A percentile compares a stretch with the other conserved stretches of the same genome.
These are phyloP conservation scores for Leishmania arabica DNA, from an alignment of 208 protist species.

Conservation along the genomic window DNA sequence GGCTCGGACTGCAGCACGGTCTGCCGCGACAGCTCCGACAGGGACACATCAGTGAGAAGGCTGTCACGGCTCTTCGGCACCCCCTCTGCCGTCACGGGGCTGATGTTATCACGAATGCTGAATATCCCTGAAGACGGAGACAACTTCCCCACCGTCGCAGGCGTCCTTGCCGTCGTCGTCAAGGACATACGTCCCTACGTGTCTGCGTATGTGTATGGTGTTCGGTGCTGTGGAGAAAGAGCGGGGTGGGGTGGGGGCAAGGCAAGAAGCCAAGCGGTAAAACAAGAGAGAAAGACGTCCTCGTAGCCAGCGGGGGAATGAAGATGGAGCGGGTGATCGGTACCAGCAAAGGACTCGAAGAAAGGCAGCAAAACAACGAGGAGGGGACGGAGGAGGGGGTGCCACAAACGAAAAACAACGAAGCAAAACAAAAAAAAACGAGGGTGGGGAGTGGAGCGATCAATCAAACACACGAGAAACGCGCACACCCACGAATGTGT, in stretches of 20 bases:
- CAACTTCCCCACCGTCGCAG: not conserved
- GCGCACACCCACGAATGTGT: not conserved
- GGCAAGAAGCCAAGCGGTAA: not conserved
- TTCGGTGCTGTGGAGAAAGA: not conserved
- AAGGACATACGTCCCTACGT: not conserved
- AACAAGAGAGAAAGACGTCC: not conserved
- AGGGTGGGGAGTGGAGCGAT: no score
- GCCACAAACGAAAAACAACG: not conserved
- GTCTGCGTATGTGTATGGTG: not conserved
- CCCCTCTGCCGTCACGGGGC: not conserved
- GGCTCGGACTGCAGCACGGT: conserved; percentile 32
- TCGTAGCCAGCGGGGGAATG: not conserved
- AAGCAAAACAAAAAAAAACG: not conserved
- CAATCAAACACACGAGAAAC: not conserved
- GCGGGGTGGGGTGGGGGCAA: not conserved
- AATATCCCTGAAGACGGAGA: not conserved
- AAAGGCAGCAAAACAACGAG: not conserved
- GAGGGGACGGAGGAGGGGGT: not conserved
- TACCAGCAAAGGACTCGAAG: not conserved
- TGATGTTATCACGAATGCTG: not conserved
- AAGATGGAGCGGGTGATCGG: not conserved
- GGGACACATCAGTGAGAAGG: not conserved
- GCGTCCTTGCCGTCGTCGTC: not conserved
- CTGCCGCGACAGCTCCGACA: conserved; percentile 19
- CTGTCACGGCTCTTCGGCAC: not conserved